Evolutionary conservation across 352 stramenopile species (phyloP), one percentile per base, ranked within the genome.

Genomic region (Globisporangium splendens): DNA sequence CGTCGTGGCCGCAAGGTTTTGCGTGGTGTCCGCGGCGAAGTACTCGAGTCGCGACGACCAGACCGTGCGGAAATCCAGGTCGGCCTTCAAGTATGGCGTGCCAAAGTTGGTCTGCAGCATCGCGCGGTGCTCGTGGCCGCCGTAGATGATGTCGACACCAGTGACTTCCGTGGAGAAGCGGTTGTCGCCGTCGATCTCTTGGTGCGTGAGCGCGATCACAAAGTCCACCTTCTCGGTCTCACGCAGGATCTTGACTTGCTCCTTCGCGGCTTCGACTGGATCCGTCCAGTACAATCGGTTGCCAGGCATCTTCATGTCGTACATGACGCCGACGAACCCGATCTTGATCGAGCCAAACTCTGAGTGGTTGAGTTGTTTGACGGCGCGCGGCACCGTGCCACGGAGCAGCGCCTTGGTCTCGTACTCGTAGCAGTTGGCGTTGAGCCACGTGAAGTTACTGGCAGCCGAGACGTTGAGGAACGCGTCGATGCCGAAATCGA

Each of bases 251-350:
- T 35, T 35, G 28, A 35, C 28, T 10, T 35, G 28, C 28, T 35
- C 28, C 28, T 35, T 35, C 28, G 28, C 28, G 28, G 28, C 28
- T 6, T 35, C 28, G 3, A 35, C 5, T 8, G 28, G 28, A 10
- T 35, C 28, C 28, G 28, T 35, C 28, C 79, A 89, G 68, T 75
- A 83, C 39, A 87, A 33, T 0, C 73, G 76, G 61, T 83, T 83
- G 56, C 66, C 83, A 28, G 72, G 58, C 51, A 77, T 67, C 46
- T 87, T 60, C 74, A 89, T 84, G 66, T 87, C 66, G 68, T 89
- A 89, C 75, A 89, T 85, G 63, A 89, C 66, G 42, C 79, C 79
- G 46, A 88, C 85, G 35, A 87, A 31, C 15, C 79, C 79, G 49
- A 89, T 70, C 13, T 70, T 77, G 54, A 89, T 65, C 31, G 67